These are phyloP conservation scores for Geranium rotundifolium DNA, from an alignment of 345 rosid genomes.

Conservation along the genomic window DNA sequence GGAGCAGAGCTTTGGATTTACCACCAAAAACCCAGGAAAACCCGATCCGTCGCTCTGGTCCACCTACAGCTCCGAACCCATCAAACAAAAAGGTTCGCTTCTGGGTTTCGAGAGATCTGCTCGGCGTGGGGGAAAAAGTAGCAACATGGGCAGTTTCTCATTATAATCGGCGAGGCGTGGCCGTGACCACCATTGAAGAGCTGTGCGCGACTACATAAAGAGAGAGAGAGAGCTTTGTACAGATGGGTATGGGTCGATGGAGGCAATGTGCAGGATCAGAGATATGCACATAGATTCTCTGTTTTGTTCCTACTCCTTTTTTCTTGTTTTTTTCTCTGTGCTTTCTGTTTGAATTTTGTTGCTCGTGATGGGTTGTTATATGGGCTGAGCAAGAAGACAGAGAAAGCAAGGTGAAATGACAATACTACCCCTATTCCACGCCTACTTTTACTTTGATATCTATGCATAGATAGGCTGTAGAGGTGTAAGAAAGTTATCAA, in stretches of 20 bases:
- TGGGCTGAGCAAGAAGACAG: too few relatives aligned
- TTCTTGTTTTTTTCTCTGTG: too few relatives aligned
- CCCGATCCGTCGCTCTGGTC: neutral
- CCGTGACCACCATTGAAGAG: neutral
- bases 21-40: slow-evolving; percentile 8
- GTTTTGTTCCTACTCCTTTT: neutral
- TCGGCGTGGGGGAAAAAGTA: too few relatives aligned
- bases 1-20: slow-evolving; percentile 19
- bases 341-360: too few relatives aligned
- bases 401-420: too few relatives aligned
- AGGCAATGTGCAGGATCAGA: neutral
- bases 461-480: too few relatives aligned
- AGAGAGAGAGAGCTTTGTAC: neutral
- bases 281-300: slow-evolving; percentile 1
- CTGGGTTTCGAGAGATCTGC: neutral
- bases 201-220: neutral
- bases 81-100: neutral
- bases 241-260: neutral
- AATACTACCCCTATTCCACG: too few relatives aligned
- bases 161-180: neutral
- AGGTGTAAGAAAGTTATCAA: too few relatives aligned
- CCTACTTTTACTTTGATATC: too few relatives aligned
- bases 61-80: neutral
- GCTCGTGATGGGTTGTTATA: too few relatives aligned
- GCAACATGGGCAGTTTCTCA: too few relatives aligned